Evolutionary conservation across 805 yeast species (phyloP).

Genomic region (Kuraishia piskuri): DNA sequence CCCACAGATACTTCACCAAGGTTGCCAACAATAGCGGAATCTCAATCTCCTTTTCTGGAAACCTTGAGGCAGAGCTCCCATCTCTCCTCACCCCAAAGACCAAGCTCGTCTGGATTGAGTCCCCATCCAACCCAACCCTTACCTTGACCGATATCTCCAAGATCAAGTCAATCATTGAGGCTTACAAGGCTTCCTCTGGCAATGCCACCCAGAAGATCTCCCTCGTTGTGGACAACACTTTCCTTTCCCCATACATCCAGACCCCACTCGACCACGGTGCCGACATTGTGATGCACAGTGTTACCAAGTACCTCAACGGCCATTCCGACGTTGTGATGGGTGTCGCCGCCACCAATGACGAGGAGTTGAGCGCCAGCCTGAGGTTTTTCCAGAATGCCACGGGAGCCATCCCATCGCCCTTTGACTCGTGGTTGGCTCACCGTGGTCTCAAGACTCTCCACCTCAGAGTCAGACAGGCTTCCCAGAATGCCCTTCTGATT

Average conservation of each 20-base stretch:
- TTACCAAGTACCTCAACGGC: slow-evolving; percentile 86
- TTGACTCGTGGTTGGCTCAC: slow-evolving; percentile 89
- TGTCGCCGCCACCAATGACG: slow-evolving; percentile 62
- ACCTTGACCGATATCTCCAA: slow-evolving; percentile 65
- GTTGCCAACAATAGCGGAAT: slow-evolving; percentile 80
- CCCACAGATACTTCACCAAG: slow-evolving; percentile 82
- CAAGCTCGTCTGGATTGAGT: slow-evolving; percentile 76
- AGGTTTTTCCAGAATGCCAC: slow-evolving; percentile 80
- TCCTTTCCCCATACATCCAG: slow-evolving; percentile 79
- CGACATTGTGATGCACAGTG: slow-evolving; percentile 82
- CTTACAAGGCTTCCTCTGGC: slow-evolving; percentile 20
- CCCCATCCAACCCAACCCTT: slow-evolving; percentile 85
- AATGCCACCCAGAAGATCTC: slow-evolving; percentile 42
- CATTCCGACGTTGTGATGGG: slow-evolving; percentile 91
- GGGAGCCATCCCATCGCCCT: slow-evolving; percentile 86
- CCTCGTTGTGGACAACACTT: slow-evolving; percentile 82
- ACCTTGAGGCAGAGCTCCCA: slow-evolving; percentile 53
- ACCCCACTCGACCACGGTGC: slow-evolving; percentile 82
- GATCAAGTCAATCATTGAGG: slow-evolving; percentile 47
- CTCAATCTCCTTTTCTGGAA: slow-evolving; percentile 54
- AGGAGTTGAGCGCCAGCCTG: slow-evolving; percentile 49
- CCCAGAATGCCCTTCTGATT: slow-evolving; percentile 55
- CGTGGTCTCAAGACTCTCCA: slow-evolving; percentile 85
- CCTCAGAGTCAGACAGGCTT: slow-evolving; percentile 66
- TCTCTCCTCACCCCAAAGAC: slow-evolving; percentile 51